A percentile compares a stretch with the other conserved stretches of the same genome.
phyloP scores from a whole-genome alignment of 352 stramenopile genomes.

The Phytopythium aichiense region DNA sequence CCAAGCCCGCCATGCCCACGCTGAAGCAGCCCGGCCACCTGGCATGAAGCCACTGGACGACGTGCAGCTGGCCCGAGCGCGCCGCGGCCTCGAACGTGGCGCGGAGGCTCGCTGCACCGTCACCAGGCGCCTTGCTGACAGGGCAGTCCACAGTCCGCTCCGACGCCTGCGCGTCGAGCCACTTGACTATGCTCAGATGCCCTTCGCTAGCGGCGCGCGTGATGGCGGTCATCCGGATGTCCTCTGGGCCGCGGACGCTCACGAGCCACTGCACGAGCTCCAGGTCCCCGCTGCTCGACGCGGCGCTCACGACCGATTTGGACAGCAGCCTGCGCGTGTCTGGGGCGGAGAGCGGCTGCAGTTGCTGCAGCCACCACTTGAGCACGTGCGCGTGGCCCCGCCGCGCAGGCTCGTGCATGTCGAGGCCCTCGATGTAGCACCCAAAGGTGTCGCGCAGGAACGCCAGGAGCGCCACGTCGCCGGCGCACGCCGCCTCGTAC shows the following conservation, averaged over 20 bases:
- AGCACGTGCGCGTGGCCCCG: neutral
- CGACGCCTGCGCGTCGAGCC: conserved; percentile 1
- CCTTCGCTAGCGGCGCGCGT: conserved; percentile 16
- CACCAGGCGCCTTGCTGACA: neutral
- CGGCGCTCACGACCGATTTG: conserved; percentile 13
- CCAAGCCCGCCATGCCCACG: neutral
- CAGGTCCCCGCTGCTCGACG: conserved; percentile 11
- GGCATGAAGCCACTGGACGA: conserved; percentile 14
- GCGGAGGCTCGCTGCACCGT: neutral
- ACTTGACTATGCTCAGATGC: conserved; percentile 20
- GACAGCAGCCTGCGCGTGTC: neutral
- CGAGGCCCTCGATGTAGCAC: neutral
- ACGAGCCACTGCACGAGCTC: neutral
- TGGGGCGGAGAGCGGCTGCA: neutral
- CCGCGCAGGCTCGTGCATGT: neutral
- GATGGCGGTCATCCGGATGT: conserved; percentile 8
- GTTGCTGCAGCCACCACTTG: conserved; percentile 5
- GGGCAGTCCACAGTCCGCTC: neutral
- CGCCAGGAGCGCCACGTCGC: neutral
- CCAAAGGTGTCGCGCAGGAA: neutral
- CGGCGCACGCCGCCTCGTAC: neutral
- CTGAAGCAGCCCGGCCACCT: neutral
- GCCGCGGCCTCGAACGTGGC: conserved; percentile 8
- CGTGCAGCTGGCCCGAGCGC: conserved; percentile 14
- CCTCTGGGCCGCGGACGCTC: neutral